A percentile compares a stretch with the other conserved stretches of the same genome.
These are phyloP conservation scores for Fusarium multiceps DNA, from an alignment of 2,329 filamentous ascomycete genomes.

Conservation along the genomic window DNA sequence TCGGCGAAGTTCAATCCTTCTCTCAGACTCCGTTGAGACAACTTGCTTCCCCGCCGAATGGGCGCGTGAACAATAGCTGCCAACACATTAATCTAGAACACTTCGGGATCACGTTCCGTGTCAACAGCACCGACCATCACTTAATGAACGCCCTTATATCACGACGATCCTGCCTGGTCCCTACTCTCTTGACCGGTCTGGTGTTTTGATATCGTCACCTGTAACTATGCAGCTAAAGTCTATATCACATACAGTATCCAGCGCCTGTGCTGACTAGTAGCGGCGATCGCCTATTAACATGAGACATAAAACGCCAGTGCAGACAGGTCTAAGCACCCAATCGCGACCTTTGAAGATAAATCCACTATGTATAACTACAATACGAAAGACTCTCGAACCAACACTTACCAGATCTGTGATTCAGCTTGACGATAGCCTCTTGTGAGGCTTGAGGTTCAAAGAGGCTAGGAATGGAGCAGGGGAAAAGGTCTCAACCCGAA, in stretches of 20 bases:
- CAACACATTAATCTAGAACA: background rate
- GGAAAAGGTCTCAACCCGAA: constrained; percentile 29
- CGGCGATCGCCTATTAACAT: constrained; percentile 15
- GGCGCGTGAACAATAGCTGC: background rate
- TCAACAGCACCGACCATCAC: background rate
- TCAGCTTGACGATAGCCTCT: background rate
- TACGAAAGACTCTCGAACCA: background rate
- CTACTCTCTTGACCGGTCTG: background rate
- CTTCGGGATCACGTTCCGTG: background rate
- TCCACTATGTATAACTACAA: background rate
- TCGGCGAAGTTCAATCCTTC: background rate
- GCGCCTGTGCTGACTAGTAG: constrained; percentile 3
- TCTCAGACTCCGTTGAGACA: background rate
- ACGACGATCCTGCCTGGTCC: background rate
- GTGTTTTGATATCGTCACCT: background rate
- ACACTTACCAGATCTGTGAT: background rate
- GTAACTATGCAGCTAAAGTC: constrained; percentile 21
- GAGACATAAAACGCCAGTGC: constrained; percentile 25
- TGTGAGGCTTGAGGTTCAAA: constrained; percentile 2
- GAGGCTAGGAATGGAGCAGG: background rate
- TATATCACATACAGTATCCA: constrained; percentile 23
- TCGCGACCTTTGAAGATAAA: constrained; percentile 17
- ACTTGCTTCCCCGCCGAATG: background rate
- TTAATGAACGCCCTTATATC: background rate
- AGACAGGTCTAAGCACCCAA: constrained; percentile 19